Conservation (phyloP, 1,284 basidiomycete species). For the Xanthoconium separans region DNA sequence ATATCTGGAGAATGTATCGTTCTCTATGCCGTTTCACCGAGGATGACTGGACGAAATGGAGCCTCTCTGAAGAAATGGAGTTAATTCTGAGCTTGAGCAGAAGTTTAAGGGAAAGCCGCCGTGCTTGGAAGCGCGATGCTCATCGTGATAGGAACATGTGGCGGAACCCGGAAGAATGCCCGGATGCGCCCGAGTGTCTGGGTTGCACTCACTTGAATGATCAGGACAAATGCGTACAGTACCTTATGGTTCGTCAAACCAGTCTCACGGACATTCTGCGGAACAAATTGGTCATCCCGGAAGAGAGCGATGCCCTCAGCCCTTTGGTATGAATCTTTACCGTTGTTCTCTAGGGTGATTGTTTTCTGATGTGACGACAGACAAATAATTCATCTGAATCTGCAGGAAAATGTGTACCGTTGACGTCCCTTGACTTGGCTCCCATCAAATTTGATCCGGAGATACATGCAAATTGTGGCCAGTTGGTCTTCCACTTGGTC, state of each 20-base stretch:
- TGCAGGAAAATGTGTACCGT: neutral
- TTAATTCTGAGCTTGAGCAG: neutral
- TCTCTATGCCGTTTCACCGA: neutral
- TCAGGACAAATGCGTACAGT: neutral
- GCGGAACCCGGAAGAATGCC: neutral
- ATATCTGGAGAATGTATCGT: neutral
- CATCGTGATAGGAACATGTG: neutral
- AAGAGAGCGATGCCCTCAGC: neutral
- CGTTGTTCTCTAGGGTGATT: neutral
- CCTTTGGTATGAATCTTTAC: neutral
- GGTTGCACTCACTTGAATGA: neutral
- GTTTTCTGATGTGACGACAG: neutral
- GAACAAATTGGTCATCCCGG: neutral
- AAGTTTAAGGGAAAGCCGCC: neutral
- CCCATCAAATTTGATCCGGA: neutral
- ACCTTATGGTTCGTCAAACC: neutral
- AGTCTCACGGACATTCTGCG: neutral
- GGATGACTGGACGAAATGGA: neutral
- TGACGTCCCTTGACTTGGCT: neutral
- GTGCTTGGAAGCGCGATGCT: fast-evolving
- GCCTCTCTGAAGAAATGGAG: neutral
- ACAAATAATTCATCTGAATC: no score
- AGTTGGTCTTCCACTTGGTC: neutral
- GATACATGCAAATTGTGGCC: neutral
- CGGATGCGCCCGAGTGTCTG: neutral